Conservation (phyloP, 164 flowering plant species). For the Kingdonia uniflora region DNA sequence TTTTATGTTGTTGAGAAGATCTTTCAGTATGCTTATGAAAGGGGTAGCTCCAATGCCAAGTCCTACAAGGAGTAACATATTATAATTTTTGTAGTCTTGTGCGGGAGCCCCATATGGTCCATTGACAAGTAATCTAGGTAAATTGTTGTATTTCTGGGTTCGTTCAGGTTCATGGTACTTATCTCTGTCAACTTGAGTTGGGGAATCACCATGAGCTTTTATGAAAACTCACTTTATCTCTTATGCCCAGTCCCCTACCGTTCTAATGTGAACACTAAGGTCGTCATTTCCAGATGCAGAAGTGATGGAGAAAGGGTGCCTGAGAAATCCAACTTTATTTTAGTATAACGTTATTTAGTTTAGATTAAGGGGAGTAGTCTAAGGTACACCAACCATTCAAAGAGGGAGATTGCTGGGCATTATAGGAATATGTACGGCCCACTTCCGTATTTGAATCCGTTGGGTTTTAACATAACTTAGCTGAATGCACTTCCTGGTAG, state of each 20-base stretch:
- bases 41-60: constrained; percentile 99
- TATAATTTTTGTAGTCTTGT: constrained; percentile 78
- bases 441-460: constrained; percentile 77
- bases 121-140: constrained; percentile 68
- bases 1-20: constrained; percentile 60
- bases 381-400: constrained; percentile 84
- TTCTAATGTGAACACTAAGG: constrained; percentile 88
- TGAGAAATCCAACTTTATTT: constrained; percentile 10
- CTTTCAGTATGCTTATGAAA: constrained; percentile 86
- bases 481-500: constrained; percentile 87
- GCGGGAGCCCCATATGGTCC: constrained; percentile 99
- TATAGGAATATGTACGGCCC: constrained; percentile 88
- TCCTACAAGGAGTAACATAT: constrained; percentile 86
- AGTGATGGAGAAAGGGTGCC: constrained; percentile 97
- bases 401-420: constrained; percentile 77
- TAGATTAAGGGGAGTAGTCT: background rate
- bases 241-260: constrained; percentile 85
- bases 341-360: background rate
- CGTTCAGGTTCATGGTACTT: constrained; percentile 8
- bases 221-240: constrained; percentile 74
- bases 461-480: constrained; percentile 73
- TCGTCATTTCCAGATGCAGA: constrained; percentile 88
- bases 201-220: constrained; percentile 31
- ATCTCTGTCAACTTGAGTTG: constrained; percentile 41
- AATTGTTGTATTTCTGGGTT: constrained; percentile 28